A percentile compares a stretch with the other conserved stretches of the same genome.
Conservation (phyloP, 345 rosid species). For the Eutrema yunnanense region DNA sequence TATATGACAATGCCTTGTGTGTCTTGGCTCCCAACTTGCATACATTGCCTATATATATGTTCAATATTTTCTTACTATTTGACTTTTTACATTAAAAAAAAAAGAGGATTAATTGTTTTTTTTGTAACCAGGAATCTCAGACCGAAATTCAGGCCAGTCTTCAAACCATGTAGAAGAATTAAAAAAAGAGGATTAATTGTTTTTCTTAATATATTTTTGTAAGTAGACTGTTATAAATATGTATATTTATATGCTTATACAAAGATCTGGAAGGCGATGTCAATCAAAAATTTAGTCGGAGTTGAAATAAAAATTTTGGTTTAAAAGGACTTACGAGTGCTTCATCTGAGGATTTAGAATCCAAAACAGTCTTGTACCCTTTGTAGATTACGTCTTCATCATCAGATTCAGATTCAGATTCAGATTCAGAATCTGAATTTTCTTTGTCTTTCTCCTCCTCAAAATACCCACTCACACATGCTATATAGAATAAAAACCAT, state of each 20-base stretch:
- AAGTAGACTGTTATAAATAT: no score
- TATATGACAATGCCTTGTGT: slow-evolving; percentile 40
- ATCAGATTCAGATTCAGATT: slow-evolving; percentile 22
- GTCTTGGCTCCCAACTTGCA: slow-evolving; percentile 91
- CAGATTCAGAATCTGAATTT: slow-evolving; percentile 17
- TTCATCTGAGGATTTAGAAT: slow-evolving; percentile 75
- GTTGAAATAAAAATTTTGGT: no score
- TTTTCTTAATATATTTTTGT: no score
- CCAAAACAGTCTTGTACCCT: slow-evolving; percentile 69
- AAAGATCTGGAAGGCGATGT: no score
- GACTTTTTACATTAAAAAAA: no score
- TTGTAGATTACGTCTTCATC: slow-evolving; percentile 54
- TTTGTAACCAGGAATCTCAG: no score
- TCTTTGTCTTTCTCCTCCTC: slow-evolving; percentile 28
- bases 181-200: no score
- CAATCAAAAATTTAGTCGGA: no score
- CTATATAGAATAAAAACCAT: slow-evolving; percentile 22
- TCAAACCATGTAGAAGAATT: no score
- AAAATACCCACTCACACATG: slow-evolving; percentile 63
- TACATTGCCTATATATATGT: slow-evolving; percentile 47
- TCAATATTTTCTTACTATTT: not conserved
- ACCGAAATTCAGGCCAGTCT: no score
- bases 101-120: no score
- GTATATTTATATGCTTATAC: no score
- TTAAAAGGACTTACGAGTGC: slow-evolving; percentile 47